Conservation (phyloP, 1,284 basidiomycete species). For the Irpex sp. region DNA sequence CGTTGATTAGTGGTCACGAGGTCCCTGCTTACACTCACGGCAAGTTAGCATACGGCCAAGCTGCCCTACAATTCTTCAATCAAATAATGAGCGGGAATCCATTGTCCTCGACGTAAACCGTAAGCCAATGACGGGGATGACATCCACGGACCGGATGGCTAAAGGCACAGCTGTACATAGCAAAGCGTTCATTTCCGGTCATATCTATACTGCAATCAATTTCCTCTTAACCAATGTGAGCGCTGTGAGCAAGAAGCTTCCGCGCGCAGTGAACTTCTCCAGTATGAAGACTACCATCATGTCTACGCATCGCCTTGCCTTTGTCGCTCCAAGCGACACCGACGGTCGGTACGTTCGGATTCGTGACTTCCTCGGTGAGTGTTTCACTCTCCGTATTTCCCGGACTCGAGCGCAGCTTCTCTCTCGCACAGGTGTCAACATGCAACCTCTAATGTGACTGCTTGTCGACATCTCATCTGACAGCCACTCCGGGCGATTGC, state of each 20-base stretch:
- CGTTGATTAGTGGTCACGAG: slow-evolving; percentile 19
- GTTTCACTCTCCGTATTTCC: not conserved
- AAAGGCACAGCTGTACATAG: not conserved
- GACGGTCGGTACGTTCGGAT: not conserved
- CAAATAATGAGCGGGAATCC: slow-evolving; percentile 25
- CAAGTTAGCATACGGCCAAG: slow-evolving; percentile 20
- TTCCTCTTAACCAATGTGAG: not conserved
- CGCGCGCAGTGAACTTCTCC: not conserved
- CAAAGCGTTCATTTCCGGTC: not conserved
- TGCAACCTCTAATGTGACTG: not conserved
- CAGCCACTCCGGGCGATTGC: not conserved
- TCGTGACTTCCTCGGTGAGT: not conserved
- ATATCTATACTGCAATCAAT: not conserved
- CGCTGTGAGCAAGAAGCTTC: not conserved
- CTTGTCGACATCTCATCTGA: not conserved
- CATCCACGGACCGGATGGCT: not conserved
- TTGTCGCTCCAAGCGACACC: not conserved
- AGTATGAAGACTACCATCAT: not conserved
- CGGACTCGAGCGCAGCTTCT: not conserved
- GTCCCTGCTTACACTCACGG: slow-evolving; percentile 25
- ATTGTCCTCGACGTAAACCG: slow-evolving; percentile 18
- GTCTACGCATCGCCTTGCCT: not conserved
- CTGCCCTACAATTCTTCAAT: slow-evolving; percentile 24
- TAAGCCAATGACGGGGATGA: not conserved
- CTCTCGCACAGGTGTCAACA: not conserved